Base-by-base conservation (phyloP, 805 yeast species). In the Kluyveromyces nonfermentans region DNA sequence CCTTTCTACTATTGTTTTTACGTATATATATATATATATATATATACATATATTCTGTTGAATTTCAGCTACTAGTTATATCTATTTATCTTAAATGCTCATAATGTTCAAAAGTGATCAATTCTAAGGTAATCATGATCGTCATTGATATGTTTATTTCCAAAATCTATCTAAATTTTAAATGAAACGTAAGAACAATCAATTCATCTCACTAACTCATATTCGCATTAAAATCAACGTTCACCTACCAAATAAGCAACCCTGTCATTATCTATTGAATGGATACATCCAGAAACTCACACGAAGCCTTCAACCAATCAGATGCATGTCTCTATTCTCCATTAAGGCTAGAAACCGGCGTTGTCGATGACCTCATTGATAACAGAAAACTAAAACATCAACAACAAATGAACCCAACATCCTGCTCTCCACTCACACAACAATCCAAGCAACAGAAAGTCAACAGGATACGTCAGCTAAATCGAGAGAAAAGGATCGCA, bases 401-500 rank as follows among this genome's bases (percentile, higher is more conserved):
- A 17, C 32, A 39, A 36, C 16, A 38, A 35, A 10, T 33, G 32
- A 18, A 44, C 46, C 20, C 47, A 28, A 32, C 21, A 18, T 19
- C 43, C 39, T 30, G 34, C 37, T 20, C 37, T 33, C 41, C 45
- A 37, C 19, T 21, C 14, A 25, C 12, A 25, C 17, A 15, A 38
- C 36, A 12, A 31, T 33, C 15, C 31, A 28, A 33, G 37, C 38
- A 33, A 45, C 43, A 15, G 22, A 32, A 32, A 45, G 40, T 18
- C 37, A 33, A 12, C 46, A 38, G 21, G 34, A 37, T 17, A 10
- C 34, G 34, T 5, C 34, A 38, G 18, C 41, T 38, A n/a, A 34
- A 33, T 10, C 17, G 40, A 25, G 50, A 31, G 45, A 48, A 22
- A 33, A 48, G 21, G 42, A 43, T 33, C 41, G 32, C 7, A 12